Percentiles rank a stretch among this genome's conserved stretches.
Evolutionary conservation across 306 rosid genomes (phyloP).

Genomic region (Argentina anserina): DNA sequence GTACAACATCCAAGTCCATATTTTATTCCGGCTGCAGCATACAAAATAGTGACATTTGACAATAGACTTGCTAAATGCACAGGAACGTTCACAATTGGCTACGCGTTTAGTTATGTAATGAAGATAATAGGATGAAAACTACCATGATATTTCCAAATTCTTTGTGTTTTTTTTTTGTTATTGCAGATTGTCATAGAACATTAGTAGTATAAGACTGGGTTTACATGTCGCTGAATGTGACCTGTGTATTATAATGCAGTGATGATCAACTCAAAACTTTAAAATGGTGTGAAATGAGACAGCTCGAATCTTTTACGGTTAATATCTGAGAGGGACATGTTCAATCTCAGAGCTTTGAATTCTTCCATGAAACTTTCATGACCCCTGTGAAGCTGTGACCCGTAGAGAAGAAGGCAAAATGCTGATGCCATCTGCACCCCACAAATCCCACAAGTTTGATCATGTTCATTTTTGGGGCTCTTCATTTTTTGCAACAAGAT

Average conservation of each 20-base stretch:
- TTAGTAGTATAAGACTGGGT: neutral
- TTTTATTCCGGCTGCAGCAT: neutral
- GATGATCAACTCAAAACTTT: conserved; percentile 4
- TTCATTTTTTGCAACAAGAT: neutral
- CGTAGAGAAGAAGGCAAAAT: conserved; percentile 26
- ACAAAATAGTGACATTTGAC: neutral
- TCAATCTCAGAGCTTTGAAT: conserved; percentile 38
- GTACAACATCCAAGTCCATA: conserved; percentile 7
- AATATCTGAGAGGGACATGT: conserved; percentile 38
- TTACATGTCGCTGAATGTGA: neutral
- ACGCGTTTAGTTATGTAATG: neutral
- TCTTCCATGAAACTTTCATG: conserved; percentile 60
- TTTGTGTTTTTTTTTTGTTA: neutral
- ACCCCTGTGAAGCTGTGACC: conserved; percentile 24
- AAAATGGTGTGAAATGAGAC: neutral
- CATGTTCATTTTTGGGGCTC: conserved; percentile 13
- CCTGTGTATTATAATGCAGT: neutral
- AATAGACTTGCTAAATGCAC: neutral
- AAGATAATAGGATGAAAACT: neutral
- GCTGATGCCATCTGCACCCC: conserved; percentile 32
- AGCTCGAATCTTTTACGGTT: conserved; percentile 36
- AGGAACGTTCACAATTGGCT: neutral
- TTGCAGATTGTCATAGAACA: neutral
- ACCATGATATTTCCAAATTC: neutral
- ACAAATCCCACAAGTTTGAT: neutral